Conservation (phyloP, 2,329 filamentous ascomycete species). For the Xylaria sp. region DNA sequence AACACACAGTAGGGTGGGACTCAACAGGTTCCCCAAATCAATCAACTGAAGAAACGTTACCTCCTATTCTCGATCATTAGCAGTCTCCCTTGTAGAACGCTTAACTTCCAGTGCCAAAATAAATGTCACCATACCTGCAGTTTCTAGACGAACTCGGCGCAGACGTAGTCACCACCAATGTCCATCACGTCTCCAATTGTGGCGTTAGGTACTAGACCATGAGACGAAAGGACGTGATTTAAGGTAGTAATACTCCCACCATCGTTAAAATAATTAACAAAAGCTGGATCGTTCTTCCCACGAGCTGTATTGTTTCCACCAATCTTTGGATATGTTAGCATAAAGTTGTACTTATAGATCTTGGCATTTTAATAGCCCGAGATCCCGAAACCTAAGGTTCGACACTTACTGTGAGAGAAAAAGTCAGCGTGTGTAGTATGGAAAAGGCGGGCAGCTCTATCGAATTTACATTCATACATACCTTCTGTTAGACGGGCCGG, state of each 20-base stretch:
- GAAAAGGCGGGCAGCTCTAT: background rate
- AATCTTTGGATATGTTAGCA: conserved; percentile 13
- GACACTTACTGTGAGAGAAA: background rate
- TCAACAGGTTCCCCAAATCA: no score
- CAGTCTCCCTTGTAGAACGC: background rate
- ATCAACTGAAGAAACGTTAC: no score
- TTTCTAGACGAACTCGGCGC: background rate
- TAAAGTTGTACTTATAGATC: background rate
- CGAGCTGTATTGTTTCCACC: conserved; percentile 24
- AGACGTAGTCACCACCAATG: conserved; percentile 39
- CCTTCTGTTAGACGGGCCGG: conserved; percentile 22
- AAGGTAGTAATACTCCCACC: conserved; percentile 16
- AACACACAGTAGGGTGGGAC: no score
- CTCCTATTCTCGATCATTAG: background rate
- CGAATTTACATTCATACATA: background rate
- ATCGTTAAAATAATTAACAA: conserved; percentile 20
- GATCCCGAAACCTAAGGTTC: background rate
- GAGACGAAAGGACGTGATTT: conserved; percentile 22
- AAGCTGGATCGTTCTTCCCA: conserved; percentile 14
- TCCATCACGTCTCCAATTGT: conserved; percentile 27
- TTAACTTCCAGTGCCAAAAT: background rate
- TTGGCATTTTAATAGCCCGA: background rate
- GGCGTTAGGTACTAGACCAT: conserved; percentile 20
- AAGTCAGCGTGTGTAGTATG: background rate
- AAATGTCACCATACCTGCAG: background rate